Evolutionary conservation across 2,329 filamentous ascomycete genomes (phyloP), one percentile per base, ranked within the genome.

Genomic region (Phyllosticta citriasiana): DNA sequence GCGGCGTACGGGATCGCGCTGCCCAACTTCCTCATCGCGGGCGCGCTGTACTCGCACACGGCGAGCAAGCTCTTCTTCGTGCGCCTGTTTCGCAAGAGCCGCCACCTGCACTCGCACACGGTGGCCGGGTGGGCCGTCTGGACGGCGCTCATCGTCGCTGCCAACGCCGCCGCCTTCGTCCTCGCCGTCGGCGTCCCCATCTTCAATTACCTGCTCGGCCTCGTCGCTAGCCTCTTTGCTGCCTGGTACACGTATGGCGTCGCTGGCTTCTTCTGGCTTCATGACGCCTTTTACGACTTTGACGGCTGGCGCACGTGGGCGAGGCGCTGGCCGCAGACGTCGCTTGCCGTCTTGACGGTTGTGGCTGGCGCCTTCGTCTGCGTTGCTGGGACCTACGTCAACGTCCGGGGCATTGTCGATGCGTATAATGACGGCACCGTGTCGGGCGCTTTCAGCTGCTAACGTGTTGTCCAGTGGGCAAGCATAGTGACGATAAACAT

Each of bases 211-310:
- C 68, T 83, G 14, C 77, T 82, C 40, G 79, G 79, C 2, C 78
- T 82, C 53, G 73, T 78, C 22, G 78, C 79, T 0, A 75, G 75
- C 4, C 68, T 82, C 8, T 83, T 83, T 63, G 80, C 80, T 1
- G 74, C 77, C 1, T 83, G 80, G 80, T 82, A 79, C 63, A 82
- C 78, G 2, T 82, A 80, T 64, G 80, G 80, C 1, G 73, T 81
- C 52, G 78, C 79, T 1, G 80, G 79, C 4, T 77, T 76, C 9
- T 81, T 82, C 63, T 82, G 79, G 79, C 69, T 82, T 14, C 76
- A 81, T 65, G 55, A 57, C 24, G 35, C 55, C 10, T 80, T 78
- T 60, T 71, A 80, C 62, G 73, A 74, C 62, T 72, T 73, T 12
- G 73, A 74, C 30, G 76, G 78, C 0, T 69, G 70, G 57, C 63